Evolutionary conservation across 1,284 basidiomycete genomes (phyloP), one percentile per base, ranked within the genome.

Genomic region (Coriolopsis trogii): DNA sequence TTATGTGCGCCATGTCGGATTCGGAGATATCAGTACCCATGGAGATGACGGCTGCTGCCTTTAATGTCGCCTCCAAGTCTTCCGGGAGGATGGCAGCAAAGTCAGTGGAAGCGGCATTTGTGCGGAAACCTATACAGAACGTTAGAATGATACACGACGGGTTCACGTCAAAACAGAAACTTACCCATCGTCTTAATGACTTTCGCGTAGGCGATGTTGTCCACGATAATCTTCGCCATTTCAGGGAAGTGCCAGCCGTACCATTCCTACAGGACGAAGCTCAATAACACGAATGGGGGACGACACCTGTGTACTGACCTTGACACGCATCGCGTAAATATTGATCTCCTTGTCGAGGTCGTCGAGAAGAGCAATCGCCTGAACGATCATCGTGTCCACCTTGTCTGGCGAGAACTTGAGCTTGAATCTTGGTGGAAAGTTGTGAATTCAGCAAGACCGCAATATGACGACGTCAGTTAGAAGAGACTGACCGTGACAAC

Each of bases 211-310:
- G 95, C 95, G 49, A 96, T 77, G 74, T 97, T 99, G 79, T 99
- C 96, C 59, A 89, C 85, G 62, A 98, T 91, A 70, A 99, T 98
- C 78, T 98, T 98, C 63, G 89, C 92, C 90, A 99, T 93, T 74
- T 99, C 96, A 9, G 96, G 96, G 83, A 98, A 98, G 78, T 99
- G 96, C 96, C 96, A 99, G 21, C 96, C 96, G 68, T 98, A 99
- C 96, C 96, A 99, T 82, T 98, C 96, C 92, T 94, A 60, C 33
- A 53, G 39, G 52, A 12, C 10, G 4, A 36, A 36, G n/a, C 33
- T 59, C 23, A 47, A 51, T 34, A 23, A 34, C 6, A n/a, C 3
- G n/a, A 4, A 4, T 16, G n/a, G n/a, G 10, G 1, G 4, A 16
- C 10, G 12, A 16, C 9, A 4, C n/a, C 3, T 16, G 18, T 10